Percentiles rank a stretch among this genome's conserved stretches.
These are phyloP conservation scores for Lactarius hatsudake DNA, from an alignment of 768 basidiomycete species.

Conservation along the genomic window DNA sequence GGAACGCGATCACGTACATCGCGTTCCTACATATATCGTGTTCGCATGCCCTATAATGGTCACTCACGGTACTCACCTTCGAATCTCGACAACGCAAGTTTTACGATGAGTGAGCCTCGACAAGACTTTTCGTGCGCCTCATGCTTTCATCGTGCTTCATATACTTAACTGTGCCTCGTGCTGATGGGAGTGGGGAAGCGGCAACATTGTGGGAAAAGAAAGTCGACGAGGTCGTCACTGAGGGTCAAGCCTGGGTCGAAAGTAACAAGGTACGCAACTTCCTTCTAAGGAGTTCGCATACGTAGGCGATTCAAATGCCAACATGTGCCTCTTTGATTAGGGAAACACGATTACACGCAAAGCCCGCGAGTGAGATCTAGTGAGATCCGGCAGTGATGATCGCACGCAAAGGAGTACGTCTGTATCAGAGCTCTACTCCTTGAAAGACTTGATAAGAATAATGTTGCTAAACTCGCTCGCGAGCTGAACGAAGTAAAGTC, in stretches of 20 bases:
- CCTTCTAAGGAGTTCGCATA: not conserved
- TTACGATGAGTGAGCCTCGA: slow-evolving; percentile 12
- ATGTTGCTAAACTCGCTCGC: slow-evolving; percentile 51
- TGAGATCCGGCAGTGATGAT: slow-evolving; percentile 52
- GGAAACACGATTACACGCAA: slow-evolving; percentile 45
- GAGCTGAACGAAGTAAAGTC: slow-evolving; percentile 46
- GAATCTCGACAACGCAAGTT: too few species aligned
- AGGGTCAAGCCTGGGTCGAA: slow-evolving; percentile 44
- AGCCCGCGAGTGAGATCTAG: slow-evolving; percentile 32
- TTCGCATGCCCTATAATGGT: too few species aligned
- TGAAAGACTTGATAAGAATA: slow-evolving; percentile 36
- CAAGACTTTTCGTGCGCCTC: slow-evolving; percentile 13
- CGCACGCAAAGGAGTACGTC: slow-evolving; percentile 42
- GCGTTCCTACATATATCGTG: too few species aligned
- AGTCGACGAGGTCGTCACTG: slow-evolving; percentile 36
- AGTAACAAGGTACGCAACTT: slow-evolving; percentile 41
- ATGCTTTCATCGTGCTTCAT: too few species aligned
- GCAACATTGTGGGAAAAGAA: slow-evolving; percentile 12
- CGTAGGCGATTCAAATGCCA: not conserved
- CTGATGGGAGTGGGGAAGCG: slow-evolving; percentile 19
- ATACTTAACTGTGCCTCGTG: not conserved
- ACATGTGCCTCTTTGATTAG: slow-evolving; percentile 24
- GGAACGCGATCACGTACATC: slow-evolving; percentile 3
- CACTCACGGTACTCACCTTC: too few species aligned
- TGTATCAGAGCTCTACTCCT: not conserved